Conservation (phyloP, 192 early-diverging fungal species). For the Oehlia diaphana region DNA sequence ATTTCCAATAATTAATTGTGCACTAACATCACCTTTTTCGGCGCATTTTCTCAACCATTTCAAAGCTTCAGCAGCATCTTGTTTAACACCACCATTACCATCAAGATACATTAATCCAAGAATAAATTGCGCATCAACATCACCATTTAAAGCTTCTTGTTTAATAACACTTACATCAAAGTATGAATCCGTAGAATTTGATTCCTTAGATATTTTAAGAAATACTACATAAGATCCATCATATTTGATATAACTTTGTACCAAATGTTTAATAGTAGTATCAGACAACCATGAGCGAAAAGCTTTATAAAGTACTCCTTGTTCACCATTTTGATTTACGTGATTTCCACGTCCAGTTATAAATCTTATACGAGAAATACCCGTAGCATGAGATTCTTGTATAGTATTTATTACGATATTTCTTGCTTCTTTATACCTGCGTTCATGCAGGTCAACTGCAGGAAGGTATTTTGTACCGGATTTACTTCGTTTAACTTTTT, state of each 20-base stretch:
- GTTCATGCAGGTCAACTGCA: neutral
- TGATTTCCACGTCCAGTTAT: neutral
- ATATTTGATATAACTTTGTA: neutral
- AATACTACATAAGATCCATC: neutral
- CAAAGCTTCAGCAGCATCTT: too few species aligned
- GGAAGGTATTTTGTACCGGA: too few species aligned
- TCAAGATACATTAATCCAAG: too few species aligned
- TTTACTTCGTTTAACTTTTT: too few species aligned
- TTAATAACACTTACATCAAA: too few species aligned
- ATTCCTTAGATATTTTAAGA: neutral
- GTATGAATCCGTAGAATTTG: too few species aligned
- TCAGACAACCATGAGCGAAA: neutral
- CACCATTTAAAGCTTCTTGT: too few species aligned
- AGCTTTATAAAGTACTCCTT: neutral
- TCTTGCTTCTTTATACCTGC: neutral
- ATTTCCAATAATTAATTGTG: too few species aligned
- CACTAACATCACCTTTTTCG: too few species aligned
- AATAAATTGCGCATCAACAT: too few species aligned
- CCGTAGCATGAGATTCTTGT: neutral
- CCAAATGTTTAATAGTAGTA: neutral
- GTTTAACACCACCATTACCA: too few species aligned
- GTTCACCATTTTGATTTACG: neutral
- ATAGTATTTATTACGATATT: neutral
- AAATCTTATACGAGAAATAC: neutral
- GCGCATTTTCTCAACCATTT: too few species aligned